phyloP scores from a whole-genome alignment of 495 filamentous ascomycete genomes.

The Daldinia decipiens region DNA sequence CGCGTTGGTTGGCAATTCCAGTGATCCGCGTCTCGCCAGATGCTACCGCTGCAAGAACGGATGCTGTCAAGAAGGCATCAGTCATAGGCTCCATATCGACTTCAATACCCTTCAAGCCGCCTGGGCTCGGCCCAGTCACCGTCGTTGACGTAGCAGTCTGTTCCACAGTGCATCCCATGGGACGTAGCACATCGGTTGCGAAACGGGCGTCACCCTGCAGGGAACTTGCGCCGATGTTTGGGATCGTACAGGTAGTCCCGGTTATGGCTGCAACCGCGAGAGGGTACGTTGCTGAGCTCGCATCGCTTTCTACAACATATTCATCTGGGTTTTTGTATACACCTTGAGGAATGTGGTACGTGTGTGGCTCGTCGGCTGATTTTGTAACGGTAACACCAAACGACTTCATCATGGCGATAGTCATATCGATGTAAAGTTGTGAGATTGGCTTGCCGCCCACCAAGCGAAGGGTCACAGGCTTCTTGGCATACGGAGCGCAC shows the following conservation, averaged over 20 bases:
- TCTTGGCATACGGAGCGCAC: constrained; percentile 95
- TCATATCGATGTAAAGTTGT: constrained; percentile 98
- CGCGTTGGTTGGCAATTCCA: constrained; percentile 98
- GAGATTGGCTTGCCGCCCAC: constrained; percentile 97
- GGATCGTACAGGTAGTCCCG: constrained; percentile 92
- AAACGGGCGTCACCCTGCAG: constrained; percentile 97
- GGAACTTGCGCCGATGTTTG: constrained; percentile 91
- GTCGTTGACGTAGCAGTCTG: constrained; percentile 90
- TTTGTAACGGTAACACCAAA: constrained; percentile 84
- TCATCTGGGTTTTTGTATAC: constrained; percentile 84
- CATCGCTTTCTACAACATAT: constrained; percentile 96
- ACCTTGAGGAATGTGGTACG: constrained; percentile 92
- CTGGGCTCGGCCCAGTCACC: constrained; percentile 84
- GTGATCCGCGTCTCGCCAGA: constrained; percentile 83
- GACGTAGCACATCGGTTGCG: constrained; percentile 86
- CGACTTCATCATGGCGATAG: constrained; percentile 93
- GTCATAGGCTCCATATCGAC: constrained; percentile 99
- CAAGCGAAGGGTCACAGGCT: constrained; percentile 87
- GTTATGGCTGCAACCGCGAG: constrained; percentile 94
- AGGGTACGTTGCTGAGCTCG: constrained; percentile 96
- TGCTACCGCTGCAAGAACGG: constrained; percentile 92
- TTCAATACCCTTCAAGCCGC: constrained; percentile 72
- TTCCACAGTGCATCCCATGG: constrained; percentile 92
- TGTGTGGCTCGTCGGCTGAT: constrained; percentile 74
- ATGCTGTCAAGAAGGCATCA: constrained; percentile 95